Base-by-base conservation (phyloP, 805 yeast genomes). In the Candida sithepensis region DNA sequence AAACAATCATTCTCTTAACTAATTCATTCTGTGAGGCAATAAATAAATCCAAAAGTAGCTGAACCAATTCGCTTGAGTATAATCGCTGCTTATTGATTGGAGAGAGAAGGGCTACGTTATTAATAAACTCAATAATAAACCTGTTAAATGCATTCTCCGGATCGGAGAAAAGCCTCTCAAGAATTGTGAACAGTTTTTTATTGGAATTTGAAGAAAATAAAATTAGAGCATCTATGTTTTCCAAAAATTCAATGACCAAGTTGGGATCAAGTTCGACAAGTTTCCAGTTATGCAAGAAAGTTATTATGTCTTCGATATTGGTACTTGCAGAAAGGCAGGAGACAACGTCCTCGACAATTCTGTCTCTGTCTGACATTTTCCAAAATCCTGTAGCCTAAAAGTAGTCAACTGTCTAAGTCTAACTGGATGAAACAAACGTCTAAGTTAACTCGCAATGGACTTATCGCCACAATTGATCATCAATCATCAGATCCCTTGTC, bases 61-160 rank as follows among this genome's bases (percentile, higher is more conserved):
- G 51, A 5, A 47, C 28, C 6, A 59, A 24, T 2, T 38, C 43
- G 3, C 23, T 10, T 1, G 66, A 58, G 37, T 54, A 47, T 2
- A 48, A 18, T 16, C 55, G 26, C 2, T 43, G 22, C 39, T 51
- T 61, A 46, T 60, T 61, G 19, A 58, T 42, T 7, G 57, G 55
- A 2, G 62, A 61, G 2, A 52, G 28, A 13, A 48, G 21, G 12
- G 50, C 42, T n/a, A 57, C 2, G n/a, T 52, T 52, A 28, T 45
- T 38, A 12, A 58, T 19, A 23, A 59, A 46, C 2, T 42, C 46
- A 14, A 60, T 16, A 4, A 53, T 43, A 18, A 53, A 50, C 14
- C 36, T 42, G 18, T 47, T 42, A 34, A 52, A 47, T 1, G 38
- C 36, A 4, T 24, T 36, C 3, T 44, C 24, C 5, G 28, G 13